Evolutionary conservation across 768 basidiomycete genomes (phyloP), one percentile per base, ranked within the genome.

Genomic region (Dacryopinax primogenitus): DNA sequence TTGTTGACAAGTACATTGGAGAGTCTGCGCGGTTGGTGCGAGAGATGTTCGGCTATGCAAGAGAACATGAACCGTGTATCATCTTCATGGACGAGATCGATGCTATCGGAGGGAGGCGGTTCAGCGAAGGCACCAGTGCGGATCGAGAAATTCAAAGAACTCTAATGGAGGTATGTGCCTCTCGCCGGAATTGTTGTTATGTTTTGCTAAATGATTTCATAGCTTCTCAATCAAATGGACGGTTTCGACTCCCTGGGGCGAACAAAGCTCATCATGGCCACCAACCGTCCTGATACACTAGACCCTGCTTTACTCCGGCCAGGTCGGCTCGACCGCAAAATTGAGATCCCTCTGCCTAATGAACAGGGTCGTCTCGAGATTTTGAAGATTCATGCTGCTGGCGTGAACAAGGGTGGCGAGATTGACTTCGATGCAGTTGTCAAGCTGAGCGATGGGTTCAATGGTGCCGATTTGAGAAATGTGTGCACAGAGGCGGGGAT

Each of bases 181-280:
- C 28, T 23, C 3, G 33, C 23, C 39, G 1, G 11, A 9, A 16
- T n/a, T 39, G 16, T 28, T 33, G 47, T 51, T 16, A 45, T 45
- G 6, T 9, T 3, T 35, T 18, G 28, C 33, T 26, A 16, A 58
- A 21, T n/a, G n/a, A 16, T 28, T 11, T 28, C 41, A 16, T 70
- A 95, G 92, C 80, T 99, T 28, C 82, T 99, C 33, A 98, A 98
- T 73, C 95, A 98, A 77, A 96, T 99, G 92, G 96, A 99, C 74
- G 96, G 96, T 26, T 99, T 99, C 78, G 96, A 98, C 76, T 92
- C 95, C 16, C 80, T 99, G 32, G 96, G 96, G 47, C 81, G 80
- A 69, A 97, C 94, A 34, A 98, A 98, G 76, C 83, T 98, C 63
- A 99, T 99, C 75, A 97, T 98, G 92, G 96, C 96, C n/a, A 99